Percentiles rank a stretch among this genome's conserved stretches.
These are phyloP conservation scores for Casaregolazyma lundiana DNA, from an alignment of 1,139 yeast species.

Conservation along the genomic window DNA sequence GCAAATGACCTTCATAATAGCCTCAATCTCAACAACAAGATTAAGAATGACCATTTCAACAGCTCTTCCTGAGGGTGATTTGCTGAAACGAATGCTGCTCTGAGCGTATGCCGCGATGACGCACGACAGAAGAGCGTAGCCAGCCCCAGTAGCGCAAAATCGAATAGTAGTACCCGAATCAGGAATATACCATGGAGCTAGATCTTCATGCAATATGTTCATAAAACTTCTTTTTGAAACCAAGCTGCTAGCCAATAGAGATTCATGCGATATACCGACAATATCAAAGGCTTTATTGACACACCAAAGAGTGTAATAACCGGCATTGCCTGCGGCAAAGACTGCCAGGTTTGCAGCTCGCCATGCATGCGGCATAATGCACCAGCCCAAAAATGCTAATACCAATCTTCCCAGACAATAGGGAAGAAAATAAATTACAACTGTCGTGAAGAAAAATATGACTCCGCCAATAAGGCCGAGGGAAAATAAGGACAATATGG, in stretches of 20 bases:
- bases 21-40: slow-evolving; percentile 36
- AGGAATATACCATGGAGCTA: slow-evolving; percentile 10
- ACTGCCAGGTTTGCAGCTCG: background rate
- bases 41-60: slow-evolving; percentile 20
- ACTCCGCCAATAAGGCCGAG: slow-evolving; percentile 20
- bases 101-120: slow-evolving; percentile 18
- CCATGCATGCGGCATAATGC: slow-evolving; percentile 1
- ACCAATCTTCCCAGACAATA: slow-evolving; percentile 26
- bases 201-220: slow-evolving; percentile 1
- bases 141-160: slow-evolving; percentile 18
- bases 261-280: background rate
- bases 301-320: background rate
- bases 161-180: slow-evolving; percentile 16
- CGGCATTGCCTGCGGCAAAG: background rate
- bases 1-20: slow-evolving; percentile 67
- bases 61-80: slow-evolving; percentile 12
- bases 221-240: slow-evolving; percentile 4
- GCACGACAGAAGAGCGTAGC: slow-evolving; percentile 17
- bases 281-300: background rate
- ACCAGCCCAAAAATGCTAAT: slow-evolving; percentile 11
- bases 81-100: slow-evolving; percentile 17
- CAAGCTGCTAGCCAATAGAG: background rate
- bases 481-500: slow-evolving; percentile 23
- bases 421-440: slow-evolving; percentile 25
- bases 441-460: slow-evolving; percentile 17